A percentile compares a stretch with the other conserved stretches of the same genome.
These are phyloP conservation scores for Verbascum thapsus DNA, from an alignment of 257 asterid species.

Conservation along the genomic window DNA sequence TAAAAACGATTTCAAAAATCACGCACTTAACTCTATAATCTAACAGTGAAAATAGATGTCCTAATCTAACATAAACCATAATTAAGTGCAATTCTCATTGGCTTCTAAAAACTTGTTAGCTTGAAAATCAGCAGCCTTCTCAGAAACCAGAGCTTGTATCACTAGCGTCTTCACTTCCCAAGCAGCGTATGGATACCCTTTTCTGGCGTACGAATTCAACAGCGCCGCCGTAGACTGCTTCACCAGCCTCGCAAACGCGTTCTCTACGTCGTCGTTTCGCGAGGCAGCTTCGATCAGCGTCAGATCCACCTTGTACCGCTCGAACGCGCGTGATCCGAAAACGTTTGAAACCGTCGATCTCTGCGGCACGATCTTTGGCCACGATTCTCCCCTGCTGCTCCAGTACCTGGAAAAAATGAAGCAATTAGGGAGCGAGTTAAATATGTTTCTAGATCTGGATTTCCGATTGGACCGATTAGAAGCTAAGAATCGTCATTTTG, in stretches of 20 bases:
- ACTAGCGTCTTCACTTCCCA: conserved; percentile 91
- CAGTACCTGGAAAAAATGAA: conserved; percentile 50
- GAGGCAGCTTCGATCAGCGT: conserved; percentile 72
- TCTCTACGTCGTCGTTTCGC: conserved; percentile 46
- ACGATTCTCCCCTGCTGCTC: conserved; percentile 75
- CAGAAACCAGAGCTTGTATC: conserved; percentile 72
- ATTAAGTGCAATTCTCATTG: conserved; percentile 60
- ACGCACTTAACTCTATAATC: too few relatives aligned
- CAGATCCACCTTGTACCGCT: conserved; percentile 62
- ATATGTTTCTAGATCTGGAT: conserved; percentile 14
- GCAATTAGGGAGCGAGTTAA: background rate
- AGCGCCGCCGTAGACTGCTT: conserved; percentile 89
- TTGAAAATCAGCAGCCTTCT: conserved; percentile 59
- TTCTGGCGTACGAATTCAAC: conserved; percentile 74
- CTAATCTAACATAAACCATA: too few relatives aligned
- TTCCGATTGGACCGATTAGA: background rate
- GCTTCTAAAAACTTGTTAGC: conserved; percentile 60
- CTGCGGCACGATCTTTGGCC: conserved; percentile 90
- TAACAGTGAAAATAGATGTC: too few relatives aligned
- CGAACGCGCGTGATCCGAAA: conserved; percentile 76
- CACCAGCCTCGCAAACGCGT: conserved; percentile 50
- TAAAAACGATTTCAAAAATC: too few relatives aligned
- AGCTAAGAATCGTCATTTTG: background rate
- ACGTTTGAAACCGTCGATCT: conserved; percentile 74
- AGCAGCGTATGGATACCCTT: conserved; percentile 68